Evolutionary conservation across 495 filamentous ascomycete species (phyloP), one percentile per base, ranked within the genome.

Genomic region (Bryoglossum gracile): DNA sequence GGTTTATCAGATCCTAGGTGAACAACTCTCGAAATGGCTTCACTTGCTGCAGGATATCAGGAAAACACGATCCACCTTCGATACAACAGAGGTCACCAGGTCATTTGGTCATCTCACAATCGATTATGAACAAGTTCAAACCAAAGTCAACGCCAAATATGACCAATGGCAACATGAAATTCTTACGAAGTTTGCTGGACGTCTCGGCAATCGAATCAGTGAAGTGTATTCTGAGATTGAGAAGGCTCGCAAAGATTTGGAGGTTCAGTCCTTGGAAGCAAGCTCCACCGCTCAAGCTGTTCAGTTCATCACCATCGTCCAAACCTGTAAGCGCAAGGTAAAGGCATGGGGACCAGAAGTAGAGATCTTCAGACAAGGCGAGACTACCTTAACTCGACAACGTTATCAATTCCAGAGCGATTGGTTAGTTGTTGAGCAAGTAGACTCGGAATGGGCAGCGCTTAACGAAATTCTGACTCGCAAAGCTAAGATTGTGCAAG

Each of bases 111-210:
- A 94, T 61, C 81, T 96, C 43, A 86, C 82, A 6, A 87, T 99
- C 54, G 90, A 97, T 62, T 97, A 97, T 52, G 92, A 95, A 56
- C 92, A 99, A 66, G 92, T 99, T 0, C 94, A 97, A 61, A 87
- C 88, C 25, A 95, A 90, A 64, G 91, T 99, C 62, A 96, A 95
- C 62, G 86, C 87, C 46, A 97, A 96, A 60, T 99, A 99, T 59
- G 94, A 99, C 62, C 94, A 97, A 65, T 99, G 92, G 92, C 92
- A 99, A 60, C 89, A 95, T 55, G 92, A 99, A 46, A 94, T 99
- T 34, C 71, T 95, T 16, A 73, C 83, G 28, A 94, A 94, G 60
- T 99, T 99, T 65, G 94, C 89, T 32, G 73, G 74, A 19, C 85
- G 89, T 37, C 82, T 96, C 44, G 89, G 89, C n/a, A 85, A 80